Evolutionary conservation across 768 basidiomycete species (phyloP), one percentile per base, ranked within the genome.

Genomic region (Leucocoprinus leucothites): DNA sequence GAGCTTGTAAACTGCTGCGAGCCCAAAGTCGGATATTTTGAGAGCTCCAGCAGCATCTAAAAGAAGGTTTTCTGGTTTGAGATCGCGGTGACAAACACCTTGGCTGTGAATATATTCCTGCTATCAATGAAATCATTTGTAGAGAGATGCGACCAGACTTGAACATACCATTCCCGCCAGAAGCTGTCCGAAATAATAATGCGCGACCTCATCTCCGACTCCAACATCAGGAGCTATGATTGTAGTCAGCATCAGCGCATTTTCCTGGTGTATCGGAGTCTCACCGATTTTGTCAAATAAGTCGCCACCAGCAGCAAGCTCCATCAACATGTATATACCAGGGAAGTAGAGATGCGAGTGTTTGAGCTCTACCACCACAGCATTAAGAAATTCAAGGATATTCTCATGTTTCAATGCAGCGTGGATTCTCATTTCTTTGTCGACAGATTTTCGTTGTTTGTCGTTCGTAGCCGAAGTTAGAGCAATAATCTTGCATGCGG

Each of bases 281-380:
- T 41, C 64, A 96, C 96, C 91, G 49, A 99, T 99, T 76, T 98
- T 99, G 70, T 99, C 97, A 68, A 99, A 99, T 28, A 99, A 72
- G 69, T 98, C 97, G 0, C 97, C 97, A 19, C 94, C 95, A 1
- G 85, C 85, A 0, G 96, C 97, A 31, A 96, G 74, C 67, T 98
- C 97, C 63, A 99, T 72, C 18, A 98, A 72, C 80, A 99, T 92
- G 66, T 98, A 99, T 19, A 94, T 79, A 0, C 90, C 96, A 0
- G 93, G 89, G 0, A 86, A 70, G 64, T 86, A 94, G 35, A 74
- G 61, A 48, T 75, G 66, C 34, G 71, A 71, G 40, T 82, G 79
- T 57, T 84, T 81, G 16, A 71, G 66, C 59, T 94, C 92, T 0
- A 94, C 86, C 2, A 91, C 73, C 26, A 86, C 81, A 0, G 87